Base-by-base conservation (phyloP, 2,329 filamentous ascomycete species). In the Rutstroemia sydowiana region DNA sequence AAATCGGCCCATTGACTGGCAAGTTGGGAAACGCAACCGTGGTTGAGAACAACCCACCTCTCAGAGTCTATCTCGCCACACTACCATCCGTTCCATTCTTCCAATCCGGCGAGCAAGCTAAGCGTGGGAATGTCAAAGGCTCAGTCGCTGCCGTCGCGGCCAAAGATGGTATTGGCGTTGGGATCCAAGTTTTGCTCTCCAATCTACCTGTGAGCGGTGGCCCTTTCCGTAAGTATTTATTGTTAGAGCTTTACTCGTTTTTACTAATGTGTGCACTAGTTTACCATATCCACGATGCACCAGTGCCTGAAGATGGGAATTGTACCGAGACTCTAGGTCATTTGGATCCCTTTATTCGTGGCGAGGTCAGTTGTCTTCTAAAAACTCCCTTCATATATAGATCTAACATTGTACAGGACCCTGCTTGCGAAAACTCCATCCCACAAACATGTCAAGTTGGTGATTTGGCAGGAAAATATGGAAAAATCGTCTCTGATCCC, bases 401-500 rank as follows among this genome's bases (percentile, higher is more conserved):
- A n/a, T 23, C 54, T 57, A 53, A 60, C 49, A 31, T 42, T 14
- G 23, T 20, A 16, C 80, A 88, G 63, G 69, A 68, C 1, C 72
- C 81, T 4, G 61, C 75, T 5, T 92, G 87, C 69, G 73, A 88
- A 62, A 34, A 69, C 10, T 60, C 65, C 9, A 64, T 70, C 6
- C 83, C 83, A 7, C 68, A 77, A 55, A 82, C 79, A 9, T 93
- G 87, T 71, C 81, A 92, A 69, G 79, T 87, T 10, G 87, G 88
- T 58, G 87, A 92, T 66, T 73, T 90, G 51, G 78, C 79, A 60
- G 87, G 87, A 64, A 92, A 92, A 71, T 73, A 85, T 62, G 85
- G 85, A 56, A 74, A 74, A 55, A 77, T 87, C 61, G 72, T 68
- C 23, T 66, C 68, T 26, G 73, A 75, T 56, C 70, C 75, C 11